Percentiles rank a stretch among this genome's conserved stretches.
These are phyloP conservation scores for Tuber brumale DNA, from an alignment of 495 filamentous ascomycete species.

Conservation along the genomic window DNA sequence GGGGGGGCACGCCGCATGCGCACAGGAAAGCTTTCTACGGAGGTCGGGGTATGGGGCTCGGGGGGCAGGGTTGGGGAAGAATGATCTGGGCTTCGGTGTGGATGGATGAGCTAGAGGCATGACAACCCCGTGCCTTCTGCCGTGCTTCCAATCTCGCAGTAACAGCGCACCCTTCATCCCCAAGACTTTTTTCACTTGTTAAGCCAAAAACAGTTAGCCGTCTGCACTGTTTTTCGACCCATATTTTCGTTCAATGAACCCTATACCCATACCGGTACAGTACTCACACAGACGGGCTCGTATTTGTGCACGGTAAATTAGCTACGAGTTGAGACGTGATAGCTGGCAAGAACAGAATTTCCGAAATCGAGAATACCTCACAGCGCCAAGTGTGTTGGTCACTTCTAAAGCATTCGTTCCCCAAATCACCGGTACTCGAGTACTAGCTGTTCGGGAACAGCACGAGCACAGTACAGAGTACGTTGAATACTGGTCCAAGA, in stretches of 20 bases:
- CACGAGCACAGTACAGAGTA: no score
- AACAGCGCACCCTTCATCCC: not conserved
- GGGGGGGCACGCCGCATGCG: constrained; percentile 19
- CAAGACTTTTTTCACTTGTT: not conserved
- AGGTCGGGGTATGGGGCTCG: not conserved
- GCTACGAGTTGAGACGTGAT: not conserved
- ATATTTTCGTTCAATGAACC: not conserved
- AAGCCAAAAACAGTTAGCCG: not conserved
- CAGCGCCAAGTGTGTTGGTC: not conserved
- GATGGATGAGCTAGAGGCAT: not conserved
- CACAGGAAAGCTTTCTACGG: constrained; percentile 24
- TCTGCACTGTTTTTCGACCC: not conserved
- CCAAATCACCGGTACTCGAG: not conserved
- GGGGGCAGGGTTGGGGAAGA: not conserved
- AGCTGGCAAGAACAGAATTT: not conserved
- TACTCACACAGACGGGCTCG: not conserved
- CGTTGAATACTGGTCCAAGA: not conserved
- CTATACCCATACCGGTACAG: not conserved
- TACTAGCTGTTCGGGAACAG: not conserved
- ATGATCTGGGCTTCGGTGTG: not conserved
- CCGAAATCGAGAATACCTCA: not conserved
- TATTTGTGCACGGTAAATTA: not conserved
- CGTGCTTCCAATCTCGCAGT: not conserved
- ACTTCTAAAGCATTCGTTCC: not conserved
- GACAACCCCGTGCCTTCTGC: not conserved